Conservation (phyloP, 805 yeast species). For the Saccharomyces mikatae region DNA sequence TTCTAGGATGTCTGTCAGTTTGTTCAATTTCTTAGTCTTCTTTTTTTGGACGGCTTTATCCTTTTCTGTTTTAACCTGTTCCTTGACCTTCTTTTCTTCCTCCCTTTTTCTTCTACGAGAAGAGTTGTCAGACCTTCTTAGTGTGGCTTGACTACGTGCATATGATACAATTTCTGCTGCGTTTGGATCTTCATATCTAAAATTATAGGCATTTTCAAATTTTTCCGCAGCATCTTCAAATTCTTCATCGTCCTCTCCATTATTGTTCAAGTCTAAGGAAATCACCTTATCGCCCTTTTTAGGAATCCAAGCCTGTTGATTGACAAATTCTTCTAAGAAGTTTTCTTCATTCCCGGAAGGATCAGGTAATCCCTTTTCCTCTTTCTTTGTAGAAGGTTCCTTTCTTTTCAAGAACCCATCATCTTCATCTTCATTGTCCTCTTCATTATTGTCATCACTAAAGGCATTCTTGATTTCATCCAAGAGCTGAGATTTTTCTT, state of each 20-base stretch:
- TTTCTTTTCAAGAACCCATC: conserved; percentile 52
- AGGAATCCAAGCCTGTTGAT: conserved; percentile 86
- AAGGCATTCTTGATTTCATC: conserved; percentile 70
- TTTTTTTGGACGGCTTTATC: conserved; percentile 59
- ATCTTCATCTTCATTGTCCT: conserved; percentile 36
- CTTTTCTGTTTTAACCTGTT: conserved; percentile 44
- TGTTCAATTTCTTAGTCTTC: conserved; percentile 67
- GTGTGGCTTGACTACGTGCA: conserved; percentile 89
- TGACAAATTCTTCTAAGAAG: conserved; percentile 66
- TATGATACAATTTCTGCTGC: conserved; percentile 87
- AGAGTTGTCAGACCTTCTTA: conserved; percentile 70
- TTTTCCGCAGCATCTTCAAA: conserved; percentile 88
- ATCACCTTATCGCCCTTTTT: conserved; percentile 51
- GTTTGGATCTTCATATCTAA: conserved; percentile 87
- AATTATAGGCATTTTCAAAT: conserved; percentile 88
- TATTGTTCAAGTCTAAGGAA: conserved; percentile 36
- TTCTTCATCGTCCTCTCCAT: conserved; percentile 60
- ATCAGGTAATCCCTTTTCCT: conserved; percentile 46
- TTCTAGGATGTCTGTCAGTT: conserved; percentile 57
- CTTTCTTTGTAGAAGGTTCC: conserved; percentile 28
- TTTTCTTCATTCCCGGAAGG: conserved; percentile 53
- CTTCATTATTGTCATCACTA: conserved; percentile 38
- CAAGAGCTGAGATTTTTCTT: conserved; percentile 65
- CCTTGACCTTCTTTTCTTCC: conserved; percentile 47
- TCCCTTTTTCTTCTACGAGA: conserved; percentile 79